Conservation (phyloP, 2,329 filamentous ascomycete genomes). For the Xylaria sp. region DNA sequence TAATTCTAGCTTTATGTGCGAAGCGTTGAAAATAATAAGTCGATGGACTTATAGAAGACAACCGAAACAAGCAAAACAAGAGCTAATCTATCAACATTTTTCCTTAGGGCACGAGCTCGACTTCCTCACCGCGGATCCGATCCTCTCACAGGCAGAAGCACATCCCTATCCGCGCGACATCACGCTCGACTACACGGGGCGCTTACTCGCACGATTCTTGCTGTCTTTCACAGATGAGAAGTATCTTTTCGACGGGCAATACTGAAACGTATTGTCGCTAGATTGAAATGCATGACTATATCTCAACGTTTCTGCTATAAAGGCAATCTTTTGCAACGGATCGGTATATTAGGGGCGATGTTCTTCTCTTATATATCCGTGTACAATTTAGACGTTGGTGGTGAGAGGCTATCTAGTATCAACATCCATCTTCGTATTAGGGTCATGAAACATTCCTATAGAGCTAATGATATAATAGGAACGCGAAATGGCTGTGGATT, state of each 20-base stretch:
- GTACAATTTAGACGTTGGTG: background rate
- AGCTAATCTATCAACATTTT: background rate
- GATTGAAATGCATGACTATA: background rate
- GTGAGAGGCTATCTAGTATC: background rate
- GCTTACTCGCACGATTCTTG: conserved; percentile 64
- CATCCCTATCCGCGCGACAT: conserved; percentile 61
- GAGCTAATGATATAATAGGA: background rate
- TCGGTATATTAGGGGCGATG: background rate
- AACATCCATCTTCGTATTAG: background rate
- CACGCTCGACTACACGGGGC: conserved; percentile 63
- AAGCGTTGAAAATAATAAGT: too few species aligned
- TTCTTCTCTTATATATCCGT: background rate
- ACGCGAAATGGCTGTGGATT: background rate
- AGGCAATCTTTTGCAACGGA: background rate
- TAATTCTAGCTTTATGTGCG: too few species aligned
- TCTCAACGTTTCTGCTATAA: background rate
- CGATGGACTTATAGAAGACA: too few species aligned
- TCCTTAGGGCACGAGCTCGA: conserved; percentile 55
- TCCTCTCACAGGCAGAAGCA: conserved; percentile 58
- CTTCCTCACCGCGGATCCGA: conserved; percentile 59
- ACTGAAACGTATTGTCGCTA: conserved; percentile 29
- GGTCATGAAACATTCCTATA: background rate
- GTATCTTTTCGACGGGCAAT: conserved; percentile 57
- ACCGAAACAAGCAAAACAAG: background rate
- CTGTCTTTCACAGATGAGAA: conserved; percentile 65